Evolutionary conservation across 768 basidiomycete genomes (phyloP), one percentile per base, ranked within the genome.

Genomic region (Boletus rubescentipes): DNA sequence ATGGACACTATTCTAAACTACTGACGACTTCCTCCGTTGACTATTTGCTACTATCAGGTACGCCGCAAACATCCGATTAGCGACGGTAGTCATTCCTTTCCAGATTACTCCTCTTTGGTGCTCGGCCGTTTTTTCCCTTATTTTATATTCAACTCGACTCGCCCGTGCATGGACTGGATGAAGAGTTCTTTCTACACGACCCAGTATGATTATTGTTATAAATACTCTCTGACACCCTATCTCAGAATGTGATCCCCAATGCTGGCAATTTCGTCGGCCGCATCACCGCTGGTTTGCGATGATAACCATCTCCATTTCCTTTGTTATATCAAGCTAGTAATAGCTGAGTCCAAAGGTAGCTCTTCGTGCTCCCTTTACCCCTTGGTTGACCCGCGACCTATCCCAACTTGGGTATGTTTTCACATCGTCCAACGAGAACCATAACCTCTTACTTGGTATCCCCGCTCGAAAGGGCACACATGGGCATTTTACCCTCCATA

Each of bases 91-190:
- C 34, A 62, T 29, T 18, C 34, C 15, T 26, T 23, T 41, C 23
- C 9, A 66, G 64, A 5, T 8, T 57, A 11, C 51, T 66, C 32
- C 42, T 66, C 26, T 61, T 51, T 46, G 64, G 57, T 10, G 64
- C 65, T n/a, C 65, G 64, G 3, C 44, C 60, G 5, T 62, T 60
- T 37, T 60, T 57, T 4, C 59, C 59, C 8, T 40, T 80, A 32
- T 84, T 82, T 63, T 85, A 80, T 60, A 67, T 86, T n/a, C 85
- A 86, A 52, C 69, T 85, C 14, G 77, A 81, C 49, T 76, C 83
- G 9, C 73, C 78, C 31, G 71, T 73, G 50, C 78, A 80, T 51
- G 77, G 78, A 3, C 67, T 83, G 30, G 66, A 70, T 14, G 60
- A 71, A 18, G 64, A 60, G 26, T 69, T 86, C 12, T 1, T 85